Evolutionary conservation across 202 grass and related monocot species (phyloP).

Genomic region (Zizania palustris): DNA sequence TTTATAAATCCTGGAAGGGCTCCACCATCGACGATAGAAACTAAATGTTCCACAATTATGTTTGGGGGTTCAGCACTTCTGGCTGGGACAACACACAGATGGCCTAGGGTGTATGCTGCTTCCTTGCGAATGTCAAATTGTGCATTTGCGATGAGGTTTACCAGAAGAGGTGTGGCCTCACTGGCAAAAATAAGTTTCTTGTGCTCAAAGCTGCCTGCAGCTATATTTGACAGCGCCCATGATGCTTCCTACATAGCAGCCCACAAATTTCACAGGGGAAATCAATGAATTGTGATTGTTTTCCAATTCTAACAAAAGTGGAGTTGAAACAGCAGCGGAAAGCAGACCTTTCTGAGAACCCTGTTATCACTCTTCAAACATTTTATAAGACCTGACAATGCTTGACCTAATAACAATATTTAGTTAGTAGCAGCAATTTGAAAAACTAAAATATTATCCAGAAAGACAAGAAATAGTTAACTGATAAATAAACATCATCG

Average conservation of each 20-base stretch:
- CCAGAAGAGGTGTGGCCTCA: conserved; percentile 60
- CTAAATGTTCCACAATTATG: conserved; percentile 67
- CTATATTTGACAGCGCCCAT: conserved; percentile 93
- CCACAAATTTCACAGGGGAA: conserved; percentile 8
- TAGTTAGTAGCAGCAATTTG: conserved; percentile 35
- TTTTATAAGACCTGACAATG: conserved; percentile 81
- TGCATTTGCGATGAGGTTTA: conserved; percentile 56
- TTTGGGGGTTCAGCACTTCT: conserved; percentile 47
- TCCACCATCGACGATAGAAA: conserved; percentile 65
- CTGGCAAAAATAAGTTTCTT: conserved; percentile 81
- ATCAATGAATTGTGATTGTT: conserved; percentile 18
- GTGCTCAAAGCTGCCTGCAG: conserved; percentile 78
- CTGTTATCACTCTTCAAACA: conserved; percentile 87
- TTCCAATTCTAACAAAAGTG: conserved; percentile 1
- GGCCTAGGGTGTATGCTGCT: conserved; percentile 81
- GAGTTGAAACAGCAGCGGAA: conserved; percentile 21
- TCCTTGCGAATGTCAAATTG: conserved; percentile 92
- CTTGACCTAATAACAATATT: conserved; percentile 64
- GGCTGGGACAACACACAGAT: conserved; percentile 75
- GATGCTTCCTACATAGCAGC: conserved; percentile 70
- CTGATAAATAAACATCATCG: conserved; percentile 16
- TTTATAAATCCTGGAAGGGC: conserved; percentile 78
- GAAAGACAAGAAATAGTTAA: background rate
- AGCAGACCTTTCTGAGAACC: conserved; percentile 88
- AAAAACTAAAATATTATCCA: background rate